These are phyloP conservation scores for Escovopsis sp. DNA, from an alignment of 2,329 filamentous ascomycete genomes.

Conservation along the genomic window DNA sequence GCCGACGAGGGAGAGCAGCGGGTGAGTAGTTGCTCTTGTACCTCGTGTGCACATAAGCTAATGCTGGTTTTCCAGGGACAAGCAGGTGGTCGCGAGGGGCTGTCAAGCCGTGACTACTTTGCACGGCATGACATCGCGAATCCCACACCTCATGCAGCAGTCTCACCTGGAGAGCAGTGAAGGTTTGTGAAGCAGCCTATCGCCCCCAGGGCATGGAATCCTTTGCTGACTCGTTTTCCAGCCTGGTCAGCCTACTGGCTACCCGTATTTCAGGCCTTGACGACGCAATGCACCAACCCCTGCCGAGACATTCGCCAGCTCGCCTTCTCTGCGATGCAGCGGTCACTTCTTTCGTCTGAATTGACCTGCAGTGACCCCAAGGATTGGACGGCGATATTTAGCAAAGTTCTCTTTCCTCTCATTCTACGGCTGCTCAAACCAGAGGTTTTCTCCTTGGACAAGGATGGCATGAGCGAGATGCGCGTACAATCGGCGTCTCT, in stretches of 20 bases:
- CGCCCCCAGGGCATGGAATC: not conserved
- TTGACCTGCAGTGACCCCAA: conserved; percentile 71
- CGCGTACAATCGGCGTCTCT: conserved; percentile 81
- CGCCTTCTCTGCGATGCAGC: conserved; percentile 73
- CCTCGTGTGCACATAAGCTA: not conserved
- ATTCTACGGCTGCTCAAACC: conserved; percentile 80
- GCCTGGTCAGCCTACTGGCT: conserved; percentile 98
- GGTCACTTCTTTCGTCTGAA: conserved; percentile 71
- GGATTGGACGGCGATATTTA: conserved; percentile 92
- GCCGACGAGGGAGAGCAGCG: conserved; percentile 13
- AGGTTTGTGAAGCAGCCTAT: conserved; percentile 32
- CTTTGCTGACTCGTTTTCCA: conserved; percentile 17
- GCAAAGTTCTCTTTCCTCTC: conserved; percentile 83
- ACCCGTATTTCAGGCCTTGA: conserved; percentile 80
- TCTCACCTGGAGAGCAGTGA: conserved; percentile 82
- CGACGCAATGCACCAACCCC: conserved; percentile 82
- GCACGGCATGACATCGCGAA: conserved; percentile 65
- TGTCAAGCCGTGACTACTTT: conserved; percentile 70
- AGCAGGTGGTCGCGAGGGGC: conserved; percentile 55
- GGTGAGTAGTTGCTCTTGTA: conserved; percentile 8
- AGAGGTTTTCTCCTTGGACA: conserved; percentile 84
- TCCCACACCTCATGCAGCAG: conserved; percentile 77
- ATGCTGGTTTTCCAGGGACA: conserved; percentile 12
- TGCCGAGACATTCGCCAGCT: conserved; percentile 85
- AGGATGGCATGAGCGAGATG: conserved; percentile 88